Evolutionary conservation across 805 yeast genomes (phyloP), one percentile per base, ranked within the genome.

Genomic region (Saccharomycopsis fodiens): DNA sequence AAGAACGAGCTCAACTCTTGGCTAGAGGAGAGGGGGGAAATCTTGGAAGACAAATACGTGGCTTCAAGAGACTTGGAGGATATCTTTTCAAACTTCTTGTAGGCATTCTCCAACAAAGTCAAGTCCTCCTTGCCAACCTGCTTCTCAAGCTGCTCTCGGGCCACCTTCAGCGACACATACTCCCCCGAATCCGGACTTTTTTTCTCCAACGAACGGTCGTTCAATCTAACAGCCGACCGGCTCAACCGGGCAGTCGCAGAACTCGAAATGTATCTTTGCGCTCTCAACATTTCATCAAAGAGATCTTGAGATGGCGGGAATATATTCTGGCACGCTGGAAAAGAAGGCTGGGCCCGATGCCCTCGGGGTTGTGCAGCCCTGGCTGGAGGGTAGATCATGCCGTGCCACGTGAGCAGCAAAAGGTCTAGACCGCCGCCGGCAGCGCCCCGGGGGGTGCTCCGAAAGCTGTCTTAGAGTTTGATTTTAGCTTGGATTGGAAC

Each of bases 31-130:
- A 51, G 37, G 10, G 52, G 52, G 5, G 52, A 25, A 17, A 51
- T 43, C 22, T 48, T 48, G 10, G 53, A 51, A 23, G 62, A 52
- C 32, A 48, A 40, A 29, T 48, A 55, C 10, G 63, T 55, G 15
- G 57, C 27, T 48, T 60, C 55, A 5, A 53, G 5, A 4, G 48
- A 45, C 30, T 50, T 41, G 15, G 38, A 35, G 22, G 43, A 22
- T 34, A 44, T 43, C 16, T 45, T 31, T 21, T 53, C 52, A 45
- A 47, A 50, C 27, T 53, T 46, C 31, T 53, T 50, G 42, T 48
- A 44, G n/a, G 52, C 54, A n/a, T 43, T 42, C 21, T 48, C 54
- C 34, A 51, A 46, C 16, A 51, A 23, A 3, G 51, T 40, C 13
- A 50, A 44, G 39, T 50, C 51, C 32, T 19, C 29, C 12, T 19